Base-by-base conservation (phyloP, 192 early-diverging fungal genomes). In the Nowakowskiella sp. region DNA sequence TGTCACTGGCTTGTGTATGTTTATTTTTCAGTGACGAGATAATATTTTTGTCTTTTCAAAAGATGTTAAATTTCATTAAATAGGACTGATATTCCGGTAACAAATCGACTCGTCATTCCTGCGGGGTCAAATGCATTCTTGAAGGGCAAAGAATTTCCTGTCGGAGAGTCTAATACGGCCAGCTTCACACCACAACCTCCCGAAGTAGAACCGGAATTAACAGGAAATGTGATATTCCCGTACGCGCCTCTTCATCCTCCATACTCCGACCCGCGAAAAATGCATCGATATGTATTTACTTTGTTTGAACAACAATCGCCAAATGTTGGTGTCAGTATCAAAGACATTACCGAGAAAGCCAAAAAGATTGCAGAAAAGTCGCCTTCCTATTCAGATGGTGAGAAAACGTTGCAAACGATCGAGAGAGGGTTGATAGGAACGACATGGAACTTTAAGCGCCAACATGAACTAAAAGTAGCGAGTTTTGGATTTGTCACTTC, bases 231-330 rank as follows among this genome's bases (percentile, higher is more conserved):
- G 30, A 45, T 78, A 1, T 65, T 71, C 30, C 66, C 66, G 3
- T 78, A 76, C 49, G 65, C 76, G 4, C 76, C 76, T 3, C 73
- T 68, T 1, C 76, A 78, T 46, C 76, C 76, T 8, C 45, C 76
- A 3, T 53, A 62, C 31, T 67, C 63, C 44, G 70, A 76, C 54
- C 76, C 76, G 6, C 46, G 58, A 6, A 65, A 62, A 27, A 29
- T 42, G 21, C 67, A 70, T 26, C 60, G 76, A 6, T 76, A 76
- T 44, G 25, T 76, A n/a, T 24, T 78, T 32, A 46, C 45, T 27
- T 52, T 62, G 1, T 55, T 70, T 51, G 58, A 65, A 44, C 76
- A 78, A 36, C 19, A 51, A n/a, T 44, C 19, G 8, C 34, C 51
- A 10, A 42, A 27, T 2, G 22, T 32, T 39, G 36, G 13, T 13